These are phyloP conservation scores for Bimuria novae-zelandiae DNA, from an alignment of 2,329 filamentous ascomycete genomes.

Conservation along the genomic window DNA sequence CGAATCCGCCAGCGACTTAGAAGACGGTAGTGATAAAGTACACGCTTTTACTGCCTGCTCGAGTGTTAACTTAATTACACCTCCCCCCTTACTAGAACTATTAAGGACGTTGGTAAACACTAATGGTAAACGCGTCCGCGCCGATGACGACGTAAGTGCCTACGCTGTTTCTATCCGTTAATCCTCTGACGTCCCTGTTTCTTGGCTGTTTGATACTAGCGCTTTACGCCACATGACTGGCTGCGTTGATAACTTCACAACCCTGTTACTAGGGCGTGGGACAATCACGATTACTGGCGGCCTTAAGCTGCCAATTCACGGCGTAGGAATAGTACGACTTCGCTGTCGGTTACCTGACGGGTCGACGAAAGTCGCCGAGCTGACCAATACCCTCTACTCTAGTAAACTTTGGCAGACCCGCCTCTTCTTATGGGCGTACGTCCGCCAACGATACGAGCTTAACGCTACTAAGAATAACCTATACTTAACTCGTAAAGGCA, in stretches of 20 bases:
- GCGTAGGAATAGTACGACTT: slow-evolving; percentile 7
- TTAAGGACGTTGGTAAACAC: background rate
- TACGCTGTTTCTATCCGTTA: slow-evolving; percentile 1
- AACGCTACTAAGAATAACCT: background rate
- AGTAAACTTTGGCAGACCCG: slow-evolving; percentile 9
- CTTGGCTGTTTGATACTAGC: slow-evolving; percentile 16
- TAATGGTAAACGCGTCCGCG: background rate
- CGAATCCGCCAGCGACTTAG: background rate
- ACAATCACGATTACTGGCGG: slow-evolving; percentile 9
- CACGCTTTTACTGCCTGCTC: background rate
- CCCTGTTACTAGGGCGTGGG: background rate
- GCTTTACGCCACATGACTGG: slow-evolving; percentile 15
- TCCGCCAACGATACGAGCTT: slow-evolving; percentile 3
- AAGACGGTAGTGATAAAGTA: background rate
- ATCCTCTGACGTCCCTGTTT: background rate
- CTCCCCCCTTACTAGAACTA: background rate
- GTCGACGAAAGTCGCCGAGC: background rate
- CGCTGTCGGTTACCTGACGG: slow-evolving; percentile 5
- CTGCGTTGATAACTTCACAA: slow-evolving; percentile 10
- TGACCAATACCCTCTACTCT: slow-evolving; percentile 15
- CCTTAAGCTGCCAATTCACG: slow-evolving; percentile 11
- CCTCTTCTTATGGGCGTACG: slow-evolving; percentile 9
- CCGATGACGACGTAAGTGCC: slow-evolving; percentile 7
- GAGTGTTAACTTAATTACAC: slow-evolving; percentile 1
- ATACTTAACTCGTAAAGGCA: background rate